Evolutionary conservation across 306 rosid genomes (phyloP).

Genomic region (Spatholobus suberectus): DNA sequence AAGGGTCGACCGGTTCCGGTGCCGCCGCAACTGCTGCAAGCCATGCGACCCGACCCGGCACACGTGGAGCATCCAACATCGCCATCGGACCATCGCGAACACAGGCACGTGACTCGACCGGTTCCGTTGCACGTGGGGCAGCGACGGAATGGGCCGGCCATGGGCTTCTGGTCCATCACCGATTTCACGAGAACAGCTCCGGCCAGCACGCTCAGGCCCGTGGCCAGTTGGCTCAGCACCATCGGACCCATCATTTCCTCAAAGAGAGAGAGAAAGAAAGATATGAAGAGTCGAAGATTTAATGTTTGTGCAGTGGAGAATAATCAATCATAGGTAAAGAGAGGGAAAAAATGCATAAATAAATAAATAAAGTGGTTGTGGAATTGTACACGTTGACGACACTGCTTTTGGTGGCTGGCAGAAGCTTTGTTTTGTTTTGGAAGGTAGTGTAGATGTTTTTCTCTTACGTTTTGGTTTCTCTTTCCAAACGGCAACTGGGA

Average conservation of each 20-base stretch:
- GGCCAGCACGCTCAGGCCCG: slow-evolving; percentile 85
- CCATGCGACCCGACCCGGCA: slow-evolving; percentile 84
- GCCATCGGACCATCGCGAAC: slow-evolving; percentile 93
- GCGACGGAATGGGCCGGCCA: slow-evolving; percentile 83
- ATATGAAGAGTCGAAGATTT: background rate
- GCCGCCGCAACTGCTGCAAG: slow-evolving; percentile 86
- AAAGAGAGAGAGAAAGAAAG: background rate
- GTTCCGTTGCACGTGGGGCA: slow-evolving; percentile 88
- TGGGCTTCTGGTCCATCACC: slow-evolving; percentile 79
- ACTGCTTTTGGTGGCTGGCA: slow-evolving; percentile 53
- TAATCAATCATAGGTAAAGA: background rate
- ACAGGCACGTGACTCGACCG: slow-evolving; percentile 81
- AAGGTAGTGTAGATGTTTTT: slow-evolving; percentile 38
- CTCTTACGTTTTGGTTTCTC: background rate
- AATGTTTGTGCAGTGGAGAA: slow-evolving; percentile 1
- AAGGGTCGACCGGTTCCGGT: slow-evolving; percentile 86
- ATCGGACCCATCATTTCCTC: slow-evolving; percentile 55
- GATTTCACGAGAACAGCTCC: slow-evolving; percentile 87
- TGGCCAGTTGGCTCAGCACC: slow-evolving; percentile 78
- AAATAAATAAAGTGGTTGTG: slow-evolving; percentile 56
- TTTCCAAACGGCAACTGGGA: background rate
- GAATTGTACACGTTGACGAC: slow-evolving; percentile 71
- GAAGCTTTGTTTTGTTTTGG: slow-evolving; percentile 42
- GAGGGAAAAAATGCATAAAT: background rate
- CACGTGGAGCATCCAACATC: slow-evolving; percentile 85